Conservation (phyloP, 352 stramenopile genomes). For the Globisporangium nunn region DNA sequence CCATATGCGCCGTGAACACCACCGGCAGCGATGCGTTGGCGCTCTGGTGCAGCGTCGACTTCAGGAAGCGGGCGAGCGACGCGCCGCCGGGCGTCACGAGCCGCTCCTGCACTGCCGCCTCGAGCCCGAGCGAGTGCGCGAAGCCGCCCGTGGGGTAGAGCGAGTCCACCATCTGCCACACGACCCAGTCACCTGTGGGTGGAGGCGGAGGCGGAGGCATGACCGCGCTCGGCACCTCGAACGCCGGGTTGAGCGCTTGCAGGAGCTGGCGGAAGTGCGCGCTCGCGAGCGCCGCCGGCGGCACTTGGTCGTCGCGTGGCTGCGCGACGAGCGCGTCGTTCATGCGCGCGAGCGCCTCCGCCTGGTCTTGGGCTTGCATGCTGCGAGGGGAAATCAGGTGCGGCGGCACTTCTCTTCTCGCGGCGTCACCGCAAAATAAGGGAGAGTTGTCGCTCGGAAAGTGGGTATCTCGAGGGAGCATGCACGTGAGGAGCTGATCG, state of each 20-base stretch:
- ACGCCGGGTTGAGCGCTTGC: constrained; percentile 27
- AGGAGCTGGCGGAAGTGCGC: constrained; percentile 31
- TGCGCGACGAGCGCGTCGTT: constrained; percentile 35
- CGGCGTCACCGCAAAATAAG: no score
- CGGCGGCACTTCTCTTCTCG: no score
- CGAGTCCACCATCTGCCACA: constrained; percentile 83
- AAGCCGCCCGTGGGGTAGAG: constrained; percentile 80
- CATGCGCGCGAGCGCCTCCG: constrained; percentile 1
- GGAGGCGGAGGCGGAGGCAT: not conserved
- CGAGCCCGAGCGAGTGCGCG: constrained; percentile 72
- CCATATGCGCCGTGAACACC: constrained; percentile 40
- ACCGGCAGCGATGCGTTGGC: constrained; percentile 71
- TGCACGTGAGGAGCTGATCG: not conserved
- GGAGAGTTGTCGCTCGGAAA: no score
- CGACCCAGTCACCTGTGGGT: constrained; percentile 29
- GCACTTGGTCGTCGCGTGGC: constrained; percentile 36
- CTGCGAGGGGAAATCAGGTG: no score
- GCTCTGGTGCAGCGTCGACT: constrained; percentile 55
- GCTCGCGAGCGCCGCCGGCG: constrained; percentile 32
- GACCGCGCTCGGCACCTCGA: constrained; percentile 29
- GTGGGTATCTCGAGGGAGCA: no score
- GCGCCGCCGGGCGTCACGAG: constrained; percentile 20
- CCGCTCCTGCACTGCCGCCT: constrained; percentile 67
- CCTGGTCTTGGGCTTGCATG: no score
- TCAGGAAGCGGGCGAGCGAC: constrained; percentile 45